Base-by-base conservation (phyloP, 2,329 filamentous ascomycete species). In the Colletotrichum neosansevieriae region DNA sequence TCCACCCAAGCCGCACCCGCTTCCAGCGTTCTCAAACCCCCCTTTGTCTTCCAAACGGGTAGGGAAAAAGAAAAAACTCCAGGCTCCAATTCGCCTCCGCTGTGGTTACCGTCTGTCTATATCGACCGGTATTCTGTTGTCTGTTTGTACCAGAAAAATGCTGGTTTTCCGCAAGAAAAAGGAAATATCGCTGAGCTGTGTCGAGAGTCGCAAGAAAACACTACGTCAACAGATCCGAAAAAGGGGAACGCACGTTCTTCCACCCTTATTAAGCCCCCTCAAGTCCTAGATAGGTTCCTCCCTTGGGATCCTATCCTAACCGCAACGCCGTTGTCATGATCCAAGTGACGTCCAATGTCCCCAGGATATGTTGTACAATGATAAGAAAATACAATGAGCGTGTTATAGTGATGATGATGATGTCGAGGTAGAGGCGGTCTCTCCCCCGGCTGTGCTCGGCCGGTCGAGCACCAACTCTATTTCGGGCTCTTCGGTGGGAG, bases 401-500 rank as follows among this genome's bases (percentile, higher is more conserved):
- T 51, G 70, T 54, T 44, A 69, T 70, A 63, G 77, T 61, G 76
- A 71, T 56, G 62, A 71, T 56, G 62, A 69, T 50, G 45, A 66
- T 70, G 63, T 76, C 57, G 77, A 71, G 53, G 58, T 57, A 24
- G 58, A 62, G n/a, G 29, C 42, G 13, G 49, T 65, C 34, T 56
- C 66, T 6, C 62, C 54, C n/a, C 49, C 42, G 19, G 54, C 54
- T 7, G 61, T 69, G 54, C 29, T 38, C 4, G 66, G 61, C 34
- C 61, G 54, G 15, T 50, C 49, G 49, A 53, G 17, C 10, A 54
- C 15, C 79, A 78, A 54, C 73, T 77, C 29, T 75, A 77, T 40
- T 77, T 78, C 57, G 74, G 78, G 36, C 77, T 78, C 32, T 75
- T 75, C 61, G 77, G 81, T 64, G 72, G 74, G 45, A 75, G 77